Evolutionary conservation across 176 grass and related monocot species (phyloP), one percentile per base, ranked within the genome.

Genomic region (Thinopyrum elongatum): DNA sequence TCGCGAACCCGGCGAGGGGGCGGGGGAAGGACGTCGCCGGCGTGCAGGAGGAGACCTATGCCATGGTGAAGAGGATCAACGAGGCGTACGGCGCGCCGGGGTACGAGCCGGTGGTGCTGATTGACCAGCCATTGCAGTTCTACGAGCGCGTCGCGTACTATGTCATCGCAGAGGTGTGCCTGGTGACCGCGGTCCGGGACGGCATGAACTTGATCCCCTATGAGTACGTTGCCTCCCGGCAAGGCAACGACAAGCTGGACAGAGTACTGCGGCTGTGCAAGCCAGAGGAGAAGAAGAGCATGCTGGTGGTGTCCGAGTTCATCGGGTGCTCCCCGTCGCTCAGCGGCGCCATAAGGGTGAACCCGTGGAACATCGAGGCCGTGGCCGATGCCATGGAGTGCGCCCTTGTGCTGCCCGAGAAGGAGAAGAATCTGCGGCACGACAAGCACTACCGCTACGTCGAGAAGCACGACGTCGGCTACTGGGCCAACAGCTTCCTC

Each of bases 151-250:
- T 98, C 3, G 95, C 95, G 0, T 93, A 98, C 88, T 98, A 98
- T 44, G 91, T 87, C 58, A 76, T 93, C 1, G 93, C 95, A 1
- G 95, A 98, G 89, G 89, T 92, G 61, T 98, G 95, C 86, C 76
- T 98, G 80, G 95, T 98, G 41, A 98, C 95, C 1, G 93, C 95
- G 1, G 95, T 98, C 65, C 59, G 95, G 26, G 95, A 98, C n/a
- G 95, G 95, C 42, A 98, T 98, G 95, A 98, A 98, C 63, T 35
- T 98, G 80, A 98, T 98, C 70, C 95, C 95, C 7, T 98, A 95
- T 14, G 95, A 98, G 10, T 98, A 98, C 76, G 79, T 98, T 42
- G 92, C 93, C 11, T 93, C 95, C 12, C 65, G 95, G 19, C 93
- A 98, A 14, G 89, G 95, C 12, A 98, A 90, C 25, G 80, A 94